phyloP scores from a whole-genome alignment of 768 basidiomycete species.

The Boletus rex-veris region DNA sequence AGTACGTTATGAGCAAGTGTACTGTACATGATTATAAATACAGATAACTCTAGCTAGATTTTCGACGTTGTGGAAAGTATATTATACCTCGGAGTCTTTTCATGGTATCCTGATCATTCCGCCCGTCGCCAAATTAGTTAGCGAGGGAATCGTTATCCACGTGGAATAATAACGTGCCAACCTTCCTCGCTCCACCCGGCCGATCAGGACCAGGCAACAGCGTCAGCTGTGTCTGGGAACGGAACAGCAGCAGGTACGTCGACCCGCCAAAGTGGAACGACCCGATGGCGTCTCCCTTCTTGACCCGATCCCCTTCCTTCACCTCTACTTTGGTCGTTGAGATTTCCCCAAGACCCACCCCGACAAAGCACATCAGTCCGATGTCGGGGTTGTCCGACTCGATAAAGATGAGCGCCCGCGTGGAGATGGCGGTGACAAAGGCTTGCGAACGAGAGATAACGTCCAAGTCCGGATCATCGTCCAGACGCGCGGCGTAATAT shows the following conservation, averaged over 20 bases:
- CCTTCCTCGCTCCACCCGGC: constrained; percentile 6
- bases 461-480: constrained; percentile 26
- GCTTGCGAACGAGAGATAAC: constrained; percentile 19
- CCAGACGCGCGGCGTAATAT: constrained; percentile 43
- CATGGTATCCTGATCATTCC: too few species aligned
- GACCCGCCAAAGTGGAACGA: constrained; percentile 66
- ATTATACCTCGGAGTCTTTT: too few species aligned
- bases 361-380: constrained; percentile 58
- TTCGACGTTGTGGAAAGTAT: too few species aligned
- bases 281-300: constrained; percentile 55
- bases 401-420: constrained; percentile 58
- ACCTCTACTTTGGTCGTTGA: constrained; percentile 56
- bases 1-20: too few species aligned
- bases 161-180: constrained; percentile 20
- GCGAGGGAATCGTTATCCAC: constrained; percentile 5
- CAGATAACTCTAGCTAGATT: too few species aligned
- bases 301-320: constrained; percentile 41
- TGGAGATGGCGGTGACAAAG: constrained; percentile 49
- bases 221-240: constrained; percentile 26
- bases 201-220: constrained; percentile 11
- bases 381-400: constrained; percentile 50
- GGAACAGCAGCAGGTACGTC: constrained; percentile 46
- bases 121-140: neutral
- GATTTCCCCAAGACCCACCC: constrained; percentile 59
- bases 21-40: too few species aligned